Percentiles rank a stretch among this genome's conserved stretches.
phyloP scores from a whole-genome alignment of 2,329 filamentous ascomycete genomes.

The Cordyceps cicadae region DNA sequence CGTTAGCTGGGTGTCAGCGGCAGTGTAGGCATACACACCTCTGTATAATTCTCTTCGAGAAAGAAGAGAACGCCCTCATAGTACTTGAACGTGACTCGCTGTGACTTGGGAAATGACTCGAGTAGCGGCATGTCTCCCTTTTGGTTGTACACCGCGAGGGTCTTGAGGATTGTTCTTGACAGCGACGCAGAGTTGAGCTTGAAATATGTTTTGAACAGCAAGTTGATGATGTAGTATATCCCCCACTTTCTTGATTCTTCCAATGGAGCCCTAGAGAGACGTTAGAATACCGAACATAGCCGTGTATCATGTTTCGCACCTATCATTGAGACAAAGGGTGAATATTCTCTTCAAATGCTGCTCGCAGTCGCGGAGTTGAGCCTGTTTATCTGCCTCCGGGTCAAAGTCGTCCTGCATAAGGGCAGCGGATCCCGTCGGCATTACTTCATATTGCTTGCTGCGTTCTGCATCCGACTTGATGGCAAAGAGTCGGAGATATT shows the following conservation, averaged over 20 bases:
- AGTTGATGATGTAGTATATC: conserved; percentile 87
- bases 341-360: conserved; percentile 89
- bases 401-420: conserved; percentile 75
- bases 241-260: conserved; percentile 96
- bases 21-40: conserved; percentile 39
- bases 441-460: conserved; percentile 26
- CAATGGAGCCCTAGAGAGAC: conserved; percentile 56
- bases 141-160: conserved; percentile 63
- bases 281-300: neutral
- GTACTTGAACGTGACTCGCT: conserved; percentile 93
- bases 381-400: conserved; percentile 65
- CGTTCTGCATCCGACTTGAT: conserved; percentile 78
- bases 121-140: conserved; percentile 72
- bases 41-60: conserved; percentile 82
- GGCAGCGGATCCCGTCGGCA: conserved; percentile 29
- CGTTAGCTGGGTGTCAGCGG: neutral
- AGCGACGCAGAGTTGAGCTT: conserved; percentile 85
- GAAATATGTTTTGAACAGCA: conserved; percentile 98
- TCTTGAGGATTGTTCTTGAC: conserved; percentile 81
- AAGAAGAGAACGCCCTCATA: conserved; percentile 92
- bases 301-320: conserved; percentile 43
- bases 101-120: conserved; percentile 73
- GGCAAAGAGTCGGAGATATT: conserved; percentile 78
- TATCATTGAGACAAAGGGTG: conserved; percentile 78
- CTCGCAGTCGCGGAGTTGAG: conserved; percentile 84